Base-by-base conservation (phyloP, 345 rosid species). In the Euphorbia pulcherrima region DNA sequence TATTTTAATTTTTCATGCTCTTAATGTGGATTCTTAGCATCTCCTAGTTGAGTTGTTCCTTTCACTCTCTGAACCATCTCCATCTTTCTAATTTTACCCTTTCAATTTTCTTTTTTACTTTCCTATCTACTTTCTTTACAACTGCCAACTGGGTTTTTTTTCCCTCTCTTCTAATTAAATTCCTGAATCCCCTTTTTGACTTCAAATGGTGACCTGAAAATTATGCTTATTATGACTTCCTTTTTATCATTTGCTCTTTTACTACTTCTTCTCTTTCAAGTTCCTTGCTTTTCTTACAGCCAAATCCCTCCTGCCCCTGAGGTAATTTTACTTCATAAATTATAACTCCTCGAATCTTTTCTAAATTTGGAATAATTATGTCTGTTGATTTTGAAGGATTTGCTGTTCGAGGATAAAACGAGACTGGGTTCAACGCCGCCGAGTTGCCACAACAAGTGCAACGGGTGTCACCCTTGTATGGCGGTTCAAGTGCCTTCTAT, bases 381-480 rank as follows among this genome's bases (percentile, higher is more conserved):
- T n/a, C n/a, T 71, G 47, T 59, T 67, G 60, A 7, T 33, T 3
- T 33, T 2, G 37, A 7, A 88, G 92, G 87, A 67, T 2, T 62
- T 77, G 74, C 41, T 74, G 48, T 71, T 76, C 11, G 95, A 86
- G 65, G 92, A 81, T 64, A 87, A 89, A 80, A 79, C 90, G 11
- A 83, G 98, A 77, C 69, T 93, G 67, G 98, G 98, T 29, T 93
- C 97, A 2, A 86, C 78, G 1, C 97, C 96, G 37, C 98, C 98
- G 3, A 89, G 97, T 67, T 90, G 98, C 72, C 88, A 86, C 85
- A 90, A 80, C 81, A 89, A 86, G 73, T 93, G 98, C 81, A 93
- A 80, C 58, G 68, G 75, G 1, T 93, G 98, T 53, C 96, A 89
- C 73, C 97, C 98, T 3, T 93, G 98, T 87, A 83, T 78, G 83